phyloP scores from a whole-genome alignment of 768 basidiomycete genomes.

The Amanita exitialis region DNA sequence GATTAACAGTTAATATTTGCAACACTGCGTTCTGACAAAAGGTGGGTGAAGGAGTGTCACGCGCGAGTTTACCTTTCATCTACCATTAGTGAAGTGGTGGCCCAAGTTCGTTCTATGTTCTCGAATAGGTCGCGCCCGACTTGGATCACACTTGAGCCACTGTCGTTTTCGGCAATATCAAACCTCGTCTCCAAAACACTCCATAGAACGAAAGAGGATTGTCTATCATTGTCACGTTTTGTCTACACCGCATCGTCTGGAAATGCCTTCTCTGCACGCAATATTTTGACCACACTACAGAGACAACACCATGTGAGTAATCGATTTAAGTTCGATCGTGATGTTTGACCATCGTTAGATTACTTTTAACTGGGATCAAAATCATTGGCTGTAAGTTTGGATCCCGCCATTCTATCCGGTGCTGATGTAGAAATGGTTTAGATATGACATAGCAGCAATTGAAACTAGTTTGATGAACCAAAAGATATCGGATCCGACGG shows the following conservation, averaged over 20 bases:
- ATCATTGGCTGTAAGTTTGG: conserved; percentile 53
- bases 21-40: conserved; percentile 47
- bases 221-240: conserved; percentile 40
- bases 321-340: neutral
- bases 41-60: conserved; percentile 23
- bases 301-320: conserved; percentile 48
- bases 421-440: conserved; percentile 13
- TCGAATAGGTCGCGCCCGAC: conserved; percentile 44
- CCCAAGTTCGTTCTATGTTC: conserved; percentile 48
- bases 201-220: conserved; percentile 48
- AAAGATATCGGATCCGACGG: conserved; percentile 48
- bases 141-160: conserved; percentile 58
- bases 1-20: conserved; percentile 47
- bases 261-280: conserved; percentile 63
- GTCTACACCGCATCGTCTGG: conserved; percentile 51
- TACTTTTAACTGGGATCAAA: conserved; percentile 52
- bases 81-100: conserved; percentile 29
- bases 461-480: conserved; percentile 44
- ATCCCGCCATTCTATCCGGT: neutral
- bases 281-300: conserved; percentile 51
- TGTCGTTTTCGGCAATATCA: conserved; percentile 46
- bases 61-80: neutral
- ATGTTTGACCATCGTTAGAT: conserved; percentile 29
- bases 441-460: conserved; percentile 47
- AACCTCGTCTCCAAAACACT: conserved; percentile 54